Percentiles rank a stretch among this genome's conserved stretches.
Evolutionary conservation across 2,329 filamentous ascomycete genomes (phyloP).

Genomic region (Fusarium tuaranense): DNA sequence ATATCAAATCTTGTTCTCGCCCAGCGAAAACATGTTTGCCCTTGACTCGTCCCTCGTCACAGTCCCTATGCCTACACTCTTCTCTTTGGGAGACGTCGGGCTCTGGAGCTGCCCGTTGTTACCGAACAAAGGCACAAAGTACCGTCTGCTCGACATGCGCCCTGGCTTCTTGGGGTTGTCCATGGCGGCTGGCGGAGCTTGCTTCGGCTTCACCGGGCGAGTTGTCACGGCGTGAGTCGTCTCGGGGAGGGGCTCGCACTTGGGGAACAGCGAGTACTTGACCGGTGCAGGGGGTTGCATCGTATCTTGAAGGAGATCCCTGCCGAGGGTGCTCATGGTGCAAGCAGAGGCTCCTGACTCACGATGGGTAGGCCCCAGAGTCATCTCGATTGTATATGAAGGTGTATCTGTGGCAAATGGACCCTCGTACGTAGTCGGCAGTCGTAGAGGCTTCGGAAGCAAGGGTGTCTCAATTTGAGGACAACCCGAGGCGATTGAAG

Average conservation of each 20-base stretch:
- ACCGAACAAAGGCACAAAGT: conserved; percentile 37
- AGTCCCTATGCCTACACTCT: conserved; percentile 4
- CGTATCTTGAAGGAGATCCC: conserved; percentile 36
- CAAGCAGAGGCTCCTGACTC: conserved; percentile 14
- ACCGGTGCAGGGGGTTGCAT: conserved; percentile 25
- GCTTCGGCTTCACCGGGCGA: not conserved
- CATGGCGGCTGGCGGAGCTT: conserved; percentile 3
- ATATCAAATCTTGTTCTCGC: conserved; percentile 33
- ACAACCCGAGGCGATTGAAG: not conserved
- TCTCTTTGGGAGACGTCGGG: conserved; percentile 23
- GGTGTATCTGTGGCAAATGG: not conserved
- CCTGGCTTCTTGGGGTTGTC: conserved; percentile 3
- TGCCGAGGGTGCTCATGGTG: conserved; percentile 41
- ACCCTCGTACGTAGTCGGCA: not conserved
- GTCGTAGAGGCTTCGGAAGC: not conserved
- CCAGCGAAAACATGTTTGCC: conserved; percentile 26
- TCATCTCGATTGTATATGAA: not conserved
- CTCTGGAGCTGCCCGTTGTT: conserved; percentile 24
- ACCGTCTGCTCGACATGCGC: conserved; percentile 18
- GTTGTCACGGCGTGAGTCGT: not conserved
- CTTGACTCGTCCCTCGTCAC: conserved; percentile 24
- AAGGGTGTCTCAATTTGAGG: not conserved
- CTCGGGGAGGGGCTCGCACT: not conserved
- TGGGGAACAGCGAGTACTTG: conserved; percentile 12
- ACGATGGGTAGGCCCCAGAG: not conserved